phyloP scores from a whole-genome alignment of 2,329 filamentous ascomycete species.

The Cladosporium sp. region DNA sequence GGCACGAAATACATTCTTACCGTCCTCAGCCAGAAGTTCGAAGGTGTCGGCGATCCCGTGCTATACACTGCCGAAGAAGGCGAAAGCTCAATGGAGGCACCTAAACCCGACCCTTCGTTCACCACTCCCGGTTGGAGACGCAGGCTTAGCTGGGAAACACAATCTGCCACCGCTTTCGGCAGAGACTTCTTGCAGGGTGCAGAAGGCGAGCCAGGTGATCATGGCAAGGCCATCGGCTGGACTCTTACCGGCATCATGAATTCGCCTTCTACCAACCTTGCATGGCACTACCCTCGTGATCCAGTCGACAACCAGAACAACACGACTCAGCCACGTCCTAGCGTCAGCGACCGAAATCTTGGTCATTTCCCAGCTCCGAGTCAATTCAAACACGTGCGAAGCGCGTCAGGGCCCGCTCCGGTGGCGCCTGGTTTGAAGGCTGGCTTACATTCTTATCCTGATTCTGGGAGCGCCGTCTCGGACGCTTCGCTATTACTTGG shows the following conservation, averaged over 20 bases:
- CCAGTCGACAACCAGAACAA: conserved; percentile 14
- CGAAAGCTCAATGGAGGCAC: conserved; percentile 61
- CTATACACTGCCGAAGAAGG: conserved; percentile 69
- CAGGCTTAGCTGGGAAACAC: conserved; percentile 39
- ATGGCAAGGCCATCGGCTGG: conserved; percentile 65
- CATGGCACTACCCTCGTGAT: conserved; percentile 68
- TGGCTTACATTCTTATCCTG: conserved; percentile 1
- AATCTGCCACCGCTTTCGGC: conserved; percentile 9
- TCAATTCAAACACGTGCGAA: not conserved
- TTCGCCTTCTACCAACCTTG: conserved; percentile 77
- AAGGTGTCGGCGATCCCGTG: conserved; percentile 74
- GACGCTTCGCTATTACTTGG: conserved; percentile 37
- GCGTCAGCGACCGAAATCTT: conserved; percentile 11
- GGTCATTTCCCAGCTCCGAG: conserved; percentile 14
- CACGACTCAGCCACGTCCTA: not conserved
- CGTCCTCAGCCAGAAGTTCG: conserved; percentile 79
- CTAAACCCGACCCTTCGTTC: conserved; percentile 45
- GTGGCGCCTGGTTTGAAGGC: not conserved
- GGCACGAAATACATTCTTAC: conserved; percentile 84
- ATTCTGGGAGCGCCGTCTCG: conserved; percentile 10
- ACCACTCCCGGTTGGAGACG: conserved; percentile 50
- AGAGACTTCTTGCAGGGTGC: conserved; percentile 11
- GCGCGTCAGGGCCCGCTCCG: conserved; percentile 1
- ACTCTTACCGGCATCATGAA: conserved; percentile 84
- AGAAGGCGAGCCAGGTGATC: conserved; percentile 9